Conservation (phyloP, 208 protist species). For the Crithidia thermophila region DNA sequence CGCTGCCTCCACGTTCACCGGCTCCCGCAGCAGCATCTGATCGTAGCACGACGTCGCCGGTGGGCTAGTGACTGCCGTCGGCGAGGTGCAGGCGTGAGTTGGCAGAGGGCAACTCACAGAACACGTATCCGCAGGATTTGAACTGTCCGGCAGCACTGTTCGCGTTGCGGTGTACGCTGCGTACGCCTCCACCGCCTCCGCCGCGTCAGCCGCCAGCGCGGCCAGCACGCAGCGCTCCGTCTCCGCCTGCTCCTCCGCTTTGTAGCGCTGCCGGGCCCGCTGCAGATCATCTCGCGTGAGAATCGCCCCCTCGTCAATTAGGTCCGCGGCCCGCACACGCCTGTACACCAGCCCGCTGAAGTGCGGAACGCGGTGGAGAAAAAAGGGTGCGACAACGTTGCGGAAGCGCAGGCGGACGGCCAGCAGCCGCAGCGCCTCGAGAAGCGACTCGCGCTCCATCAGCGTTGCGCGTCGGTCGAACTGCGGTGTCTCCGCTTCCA, state of each 20-base stretch:
- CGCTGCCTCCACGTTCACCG: slow-evolving; percentile 47
- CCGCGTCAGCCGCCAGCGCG: slow-evolving; percentile 54
- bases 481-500: neutral
- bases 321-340: slow-evolving; percentile 40
- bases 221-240: slow-evolving; percentile 61
- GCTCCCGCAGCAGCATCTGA: slow-evolving; percentile 65
- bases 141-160: neutral
- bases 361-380: slow-evolving; percentile 65
- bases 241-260: slow-evolving; percentile 53
- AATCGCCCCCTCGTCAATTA: slow-evolving; percentile 32
- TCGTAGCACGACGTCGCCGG: slow-evolving; percentile 35
- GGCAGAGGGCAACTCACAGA: no score
- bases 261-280: slow-evolving; percentile 42
- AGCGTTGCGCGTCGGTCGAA: neutral
- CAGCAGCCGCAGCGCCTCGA: slow-evolving; percentile 48
- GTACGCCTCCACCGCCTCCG: slow-evolving; percentile 44
- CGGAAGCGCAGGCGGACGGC: slow-evolving; percentile 58
- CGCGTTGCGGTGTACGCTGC: neutral
- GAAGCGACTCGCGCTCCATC: slow-evolving; percentile 44
- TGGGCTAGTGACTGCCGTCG: neutral
- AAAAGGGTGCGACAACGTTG: slow-evolving; percentile 47
- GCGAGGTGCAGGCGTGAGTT: neutral
- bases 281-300: slow-evolving; percentile 49
- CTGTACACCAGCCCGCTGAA: slow-evolving; percentile 77
- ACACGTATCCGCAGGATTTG: no score